Conservation (phyloP, 1,284 basidiomycete species). For the Vanrija sp. region DNA sequence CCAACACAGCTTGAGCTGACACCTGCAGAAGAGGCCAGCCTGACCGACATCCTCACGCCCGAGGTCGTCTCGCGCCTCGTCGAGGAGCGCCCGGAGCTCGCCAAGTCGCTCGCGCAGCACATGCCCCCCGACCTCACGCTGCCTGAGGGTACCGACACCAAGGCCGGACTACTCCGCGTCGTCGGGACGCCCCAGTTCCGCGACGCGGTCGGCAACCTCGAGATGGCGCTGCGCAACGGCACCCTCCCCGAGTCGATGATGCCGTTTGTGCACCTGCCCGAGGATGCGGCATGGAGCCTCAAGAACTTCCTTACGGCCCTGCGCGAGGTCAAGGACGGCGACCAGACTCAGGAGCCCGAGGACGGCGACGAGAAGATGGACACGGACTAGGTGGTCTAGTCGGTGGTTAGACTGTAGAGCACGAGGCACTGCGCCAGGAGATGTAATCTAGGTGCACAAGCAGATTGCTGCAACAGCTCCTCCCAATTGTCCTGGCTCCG, state of each 20-base stretch:
- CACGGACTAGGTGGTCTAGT: constrained; percentile 11
- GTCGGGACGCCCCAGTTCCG: constrained; percentile 44
- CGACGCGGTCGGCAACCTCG: constrained; percentile 43
- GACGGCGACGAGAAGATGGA: constrained; percentile 15
- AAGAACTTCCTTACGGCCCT: constrained; percentile 39
- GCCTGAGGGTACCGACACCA: constrained; percentile 9
- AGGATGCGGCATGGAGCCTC: constrained; percentile 36
- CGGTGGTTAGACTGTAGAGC: neutral
- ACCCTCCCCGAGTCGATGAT: constrained; percentile 43
- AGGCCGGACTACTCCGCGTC: constrained; percentile 37
- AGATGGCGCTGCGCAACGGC: constrained; percentile 44
- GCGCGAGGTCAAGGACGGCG: constrained; percentile 8
- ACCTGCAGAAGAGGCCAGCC: constrained; percentile 23
- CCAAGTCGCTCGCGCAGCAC: constrained; percentile 28
- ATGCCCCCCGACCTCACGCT: constrained; percentile 38
- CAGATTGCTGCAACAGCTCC: neutral
- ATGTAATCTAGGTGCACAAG: neutral
- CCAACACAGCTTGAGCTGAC: too few species aligned
- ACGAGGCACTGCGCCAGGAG: neutral
- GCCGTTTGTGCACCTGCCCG: constrained; percentile 38
- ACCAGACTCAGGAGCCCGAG: neutral
- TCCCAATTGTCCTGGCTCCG: neutral
- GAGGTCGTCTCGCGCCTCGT: constrained; percentile 35
- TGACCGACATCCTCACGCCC: constrained; percentile 44
- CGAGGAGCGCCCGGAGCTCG: constrained; percentile 26